Percentiles rank a stretch among this genome's conserved stretches.
phyloP scores from a whole-genome alignment of 257 asterid species.

The Salvia miltiorrhiza region DNA sequence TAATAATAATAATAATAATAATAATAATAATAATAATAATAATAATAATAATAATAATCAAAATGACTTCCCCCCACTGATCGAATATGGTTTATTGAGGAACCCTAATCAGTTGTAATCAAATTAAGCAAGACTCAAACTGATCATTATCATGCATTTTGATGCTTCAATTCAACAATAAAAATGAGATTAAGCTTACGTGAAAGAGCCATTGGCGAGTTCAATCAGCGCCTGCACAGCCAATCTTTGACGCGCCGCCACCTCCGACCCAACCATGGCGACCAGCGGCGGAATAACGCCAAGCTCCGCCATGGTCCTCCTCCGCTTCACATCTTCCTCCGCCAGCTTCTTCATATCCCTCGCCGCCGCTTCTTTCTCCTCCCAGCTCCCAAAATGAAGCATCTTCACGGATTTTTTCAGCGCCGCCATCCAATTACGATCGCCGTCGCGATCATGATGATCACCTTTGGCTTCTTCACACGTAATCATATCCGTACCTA shows the following conservation, averaged over 20 bases:
- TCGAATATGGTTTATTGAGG: not conserved
- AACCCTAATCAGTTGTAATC: not conserved
- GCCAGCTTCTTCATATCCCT: slow-evolving; percentile 61
- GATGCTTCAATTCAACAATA: not conserved
- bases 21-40: not conserved
- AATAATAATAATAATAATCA: not conserved
- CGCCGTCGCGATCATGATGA: not conserved
- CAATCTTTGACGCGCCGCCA: slow-evolving; percentile 48
- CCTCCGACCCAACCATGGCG: slow-evolving; percentile 62
- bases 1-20: no score
- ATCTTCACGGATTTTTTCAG: slow-evolving; percentile 66
- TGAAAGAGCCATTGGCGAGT: slow-evolving; percentile 69
- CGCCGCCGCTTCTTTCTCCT: slow-evolving; percentile 72
- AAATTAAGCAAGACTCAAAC: not conserved
- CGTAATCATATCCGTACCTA: not conserved
- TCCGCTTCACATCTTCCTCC: slow-evolving; percentile 41
- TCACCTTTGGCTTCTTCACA: slow-evolving; percentile 8
- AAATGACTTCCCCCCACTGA: not conserved
- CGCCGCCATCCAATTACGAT: slow-evolving; percentile 34
- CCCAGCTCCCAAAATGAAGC: slow-evolving; percentile 85
- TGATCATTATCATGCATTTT: not conserved
- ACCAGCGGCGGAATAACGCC: slow-evolving; percentile 93
- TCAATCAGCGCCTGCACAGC: slow-evolving; percentile 63
- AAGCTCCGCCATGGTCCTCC: slow-evolving; percentile 81
- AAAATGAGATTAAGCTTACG: slow-evolving; percentile 45